Evolutionary conservation across 2,329 filamentous ascomycete species (phyloP).

Genomic region (Stromatinia cepivora): DNA sequence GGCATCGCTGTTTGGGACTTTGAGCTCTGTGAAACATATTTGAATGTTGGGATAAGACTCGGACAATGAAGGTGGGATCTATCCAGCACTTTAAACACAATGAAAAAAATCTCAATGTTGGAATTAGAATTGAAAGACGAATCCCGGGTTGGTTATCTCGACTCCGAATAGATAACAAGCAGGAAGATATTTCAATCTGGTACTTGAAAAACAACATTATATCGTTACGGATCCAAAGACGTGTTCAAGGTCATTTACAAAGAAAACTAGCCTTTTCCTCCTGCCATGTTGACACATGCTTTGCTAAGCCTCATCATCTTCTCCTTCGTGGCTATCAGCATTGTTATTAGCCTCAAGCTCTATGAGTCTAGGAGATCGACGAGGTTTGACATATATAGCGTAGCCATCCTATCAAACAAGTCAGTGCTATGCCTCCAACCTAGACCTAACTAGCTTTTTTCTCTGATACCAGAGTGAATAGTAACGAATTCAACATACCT

Average conservation of each 20-base stretch:
- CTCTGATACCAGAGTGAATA: background rate
- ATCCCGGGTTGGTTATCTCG: background rate
- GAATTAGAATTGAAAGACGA: too few species aligned
- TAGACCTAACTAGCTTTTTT: background rate
- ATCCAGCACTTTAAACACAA: too few species aligned
- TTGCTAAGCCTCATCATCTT: background rate
- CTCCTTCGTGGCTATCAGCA: background rate
- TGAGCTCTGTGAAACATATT: too few species aligned
- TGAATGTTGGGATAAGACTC: too few species aligned
- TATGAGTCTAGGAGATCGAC: background rate
- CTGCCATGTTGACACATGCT: background rate
- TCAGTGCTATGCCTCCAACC: background rate
- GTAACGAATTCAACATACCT: background rate
- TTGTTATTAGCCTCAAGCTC: background rate
- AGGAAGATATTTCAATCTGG: background rate
- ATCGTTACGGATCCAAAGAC: background rate
- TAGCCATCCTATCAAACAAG: constrained; percentile 6
- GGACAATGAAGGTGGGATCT: too few species aligned
- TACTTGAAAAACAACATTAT: background rate
- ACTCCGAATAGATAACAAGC: too few species aligned
- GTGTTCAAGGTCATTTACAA: background rate
- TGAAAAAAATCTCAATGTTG: too few species aligned
- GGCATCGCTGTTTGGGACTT: too few species aligned
- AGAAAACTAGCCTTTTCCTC: background rate
- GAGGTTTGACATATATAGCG: background rate